Evolutionary conservation across 2,329 filamentous ascomycete species (phyloP), one percentile per base, ranked within the genome.

Genomic region (Gremmenia infestans): DNA sequence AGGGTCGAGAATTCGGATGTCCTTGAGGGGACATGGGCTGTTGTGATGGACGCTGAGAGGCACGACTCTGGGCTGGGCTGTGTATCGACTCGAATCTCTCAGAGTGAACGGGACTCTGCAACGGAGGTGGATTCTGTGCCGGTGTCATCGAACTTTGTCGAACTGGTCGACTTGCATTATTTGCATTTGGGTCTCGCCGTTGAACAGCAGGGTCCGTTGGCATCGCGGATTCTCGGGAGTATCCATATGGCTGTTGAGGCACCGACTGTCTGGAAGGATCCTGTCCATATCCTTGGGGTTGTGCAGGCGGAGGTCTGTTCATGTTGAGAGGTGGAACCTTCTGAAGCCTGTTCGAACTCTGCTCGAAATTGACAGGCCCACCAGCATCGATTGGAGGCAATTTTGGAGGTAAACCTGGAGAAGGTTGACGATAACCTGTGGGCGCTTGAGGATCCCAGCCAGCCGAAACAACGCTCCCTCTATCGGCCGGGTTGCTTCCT

Each of bases 391-490:
- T 52, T 15, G 60, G 61, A 28, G 63, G 61, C 28, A 63, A 54
- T 36, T 50, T 55, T 39, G 60, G 62, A 22, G 60, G 42, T 36
- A 47, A 51, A 42, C 52, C 57, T 58, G 72, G 63, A 68, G 75
- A 60, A 72, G 75, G 65, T 49, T 74, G 71, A 28, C 74, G 70
- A 58, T 78, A 77, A 1, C 71, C 74, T 3, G 66, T 61, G 0
- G 73, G 72, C 15, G 68, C 64, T 60, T 77, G 76, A 17, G 72
- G 71, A 32, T 76, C 74, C 72, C 74, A 79, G 17, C 76, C 75
- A 15, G 72, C 70, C 9, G 76, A 78, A 11, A 70, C 65, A 15
- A 74, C 72, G 32, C 57, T 52, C 39, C 53, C 59, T 54, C 60
- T 55, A 32, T 55, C 59, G 47, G 52, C 39, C 11, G 58, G 58